Base-by-base conservation (phyloP, 148 eudicot species). In the Rhododendron kiyosumense region DNA sequence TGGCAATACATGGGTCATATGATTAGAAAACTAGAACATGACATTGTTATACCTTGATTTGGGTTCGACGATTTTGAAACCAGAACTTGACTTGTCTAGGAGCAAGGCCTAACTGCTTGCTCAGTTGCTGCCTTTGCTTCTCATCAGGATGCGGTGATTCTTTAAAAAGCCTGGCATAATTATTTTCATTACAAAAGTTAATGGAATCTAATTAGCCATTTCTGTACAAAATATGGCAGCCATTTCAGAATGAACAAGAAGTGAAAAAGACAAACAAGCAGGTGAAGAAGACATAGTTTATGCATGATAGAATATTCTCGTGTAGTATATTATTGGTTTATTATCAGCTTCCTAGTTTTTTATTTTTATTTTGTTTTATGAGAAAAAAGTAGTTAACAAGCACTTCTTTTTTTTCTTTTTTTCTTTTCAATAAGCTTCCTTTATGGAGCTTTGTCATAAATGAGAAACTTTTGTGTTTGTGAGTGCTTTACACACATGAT, bases 81-180 rank as follows among this genome's bases (percentile, higher is more conserved):
- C 99, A 97, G 85, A 97, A 97, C 85, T 97, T 97, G 82, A 97
- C 95, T 91, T 97, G 99, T 85, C 98, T 92, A 65, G 99, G 98
- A 86, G 95, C 95, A 88, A 97, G 99, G 48, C 98, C 99, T 82
- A 97, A 83, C 80, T 94, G 94, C 91, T 95, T 97, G 91, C 99
- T 95, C 59, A 97, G 94, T 79, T 94, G 94, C 84, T 94, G 98
- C 85, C 99, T 93, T 91, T 97, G 99, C 91, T 94, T 97, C 90
- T 97, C 99, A 92, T 97, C 99, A 83, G 99, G 99, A 85, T 97
- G 99, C 15, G 99, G 99, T 12, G 99, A 97, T 87, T 97, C 99
- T 87, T 97, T 82, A 85, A 96, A 96, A 84, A 96, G 86, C 63
- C 98, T 96, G 93, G 81, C 87, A 57, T 54, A 36, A 9, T 8